Evolutionary conservation across 345 rosid genomes (phyloP), one percentile per base, ranked within the genome.

Genomic region (Turnera subulata): DNA sequence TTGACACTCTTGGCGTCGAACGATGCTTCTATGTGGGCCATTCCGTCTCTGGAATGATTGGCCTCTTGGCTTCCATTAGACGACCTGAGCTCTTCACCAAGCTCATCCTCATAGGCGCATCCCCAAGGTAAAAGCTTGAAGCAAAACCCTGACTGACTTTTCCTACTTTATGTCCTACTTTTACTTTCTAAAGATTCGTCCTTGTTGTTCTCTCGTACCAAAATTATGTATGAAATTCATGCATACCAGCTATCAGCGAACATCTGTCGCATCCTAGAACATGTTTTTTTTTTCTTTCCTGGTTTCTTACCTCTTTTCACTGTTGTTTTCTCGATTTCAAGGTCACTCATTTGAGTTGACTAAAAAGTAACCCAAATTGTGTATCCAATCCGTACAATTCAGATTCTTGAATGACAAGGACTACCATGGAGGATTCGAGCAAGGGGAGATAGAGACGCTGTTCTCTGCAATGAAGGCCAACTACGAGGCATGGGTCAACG

Each of bases 31-130:
- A 81, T 19, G 83, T 92, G 0, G 98, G 98, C 1, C 98, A 86
- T 78, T 92, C 98, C 2, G 75, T 86, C 50, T 92, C 98, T 7
- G 93, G 94, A 26, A 92, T 82, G 98, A 77, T 86, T 46, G 97
- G 96, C 10, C 77, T 84, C 56, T 39, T 89, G 0, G 98, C 98
- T 17, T 81, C 98, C 50, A 81, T 84, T 55, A 81, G 85, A 35
- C 85, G 95, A 24, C 96, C 95, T 1, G 69, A 80, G 18, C 91
- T 92, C 65, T 89, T 92, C 82, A 26, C 85, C 25, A 86, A 92
- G 47, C 82, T 92, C 54, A 67, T 89, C 59, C 78, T 92, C 32
- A 70, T 92, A 63, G 88, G 89, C 32, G 93, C 93, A 53, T 86
- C 95, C 0, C 96, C 96, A 0, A 80, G 96, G 93, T 81, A 52